Conservation (phyloP, 1,284 basidiomycete species). For the Tilletia indica region DNA sequence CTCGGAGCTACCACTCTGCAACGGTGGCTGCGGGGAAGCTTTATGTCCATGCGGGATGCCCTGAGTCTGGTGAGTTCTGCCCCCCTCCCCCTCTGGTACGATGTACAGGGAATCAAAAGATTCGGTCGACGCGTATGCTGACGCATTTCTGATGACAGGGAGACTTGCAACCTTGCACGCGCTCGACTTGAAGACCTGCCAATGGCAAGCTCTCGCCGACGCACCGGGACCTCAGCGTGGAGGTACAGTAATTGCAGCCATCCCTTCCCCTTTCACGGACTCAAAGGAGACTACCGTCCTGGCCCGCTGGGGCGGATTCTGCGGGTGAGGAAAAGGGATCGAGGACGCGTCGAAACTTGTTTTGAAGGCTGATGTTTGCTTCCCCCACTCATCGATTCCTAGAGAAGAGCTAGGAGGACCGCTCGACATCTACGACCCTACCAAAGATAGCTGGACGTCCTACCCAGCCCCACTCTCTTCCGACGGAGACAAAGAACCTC, state of each 20-base stretch:
- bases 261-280: slow-evolving; percentile 11
- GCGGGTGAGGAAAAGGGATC: slow-evolving; percentile 29
- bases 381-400: too few relatives aligned
- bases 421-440: slow-evolving; percentile 50
- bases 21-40: slow-evolving; percentile 51
- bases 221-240: slow-evolving; percentile 59
- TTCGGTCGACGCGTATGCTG: background rate
- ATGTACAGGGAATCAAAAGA: background rate
- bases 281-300: slow-evolving; percentile 17
- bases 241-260: slow-evolving; percentile 52
- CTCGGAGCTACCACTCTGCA: slow-evolving; percentile 54
- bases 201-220: slow-evolving; percentile 56
- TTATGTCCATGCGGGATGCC: slow-evolving; percentile 61
- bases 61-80: slow-evolving; percentile 29
- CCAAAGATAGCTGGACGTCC: slow-evolving; percentile 19
- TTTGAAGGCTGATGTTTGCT: background rate
- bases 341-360: background rate
- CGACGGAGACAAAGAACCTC: slow-evolving; percentile 20
- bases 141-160: slow-evolving; percentile 10
- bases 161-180: slow-evolving; percentile 53
- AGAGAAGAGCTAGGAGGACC: slow-evolving; percentile 50
- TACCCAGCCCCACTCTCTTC: slow-evolving; percentile 13
- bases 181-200: slow-evolving; percentile 52
- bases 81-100: too few relatives aligned
- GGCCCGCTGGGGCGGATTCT: slow-evolving; percentile 50